Evolutionary conservation across 257 asterid species (phyloP), one percentile per base, ranked within the genome.

Genomic region (Solanum lycopersicoides): DNA sequence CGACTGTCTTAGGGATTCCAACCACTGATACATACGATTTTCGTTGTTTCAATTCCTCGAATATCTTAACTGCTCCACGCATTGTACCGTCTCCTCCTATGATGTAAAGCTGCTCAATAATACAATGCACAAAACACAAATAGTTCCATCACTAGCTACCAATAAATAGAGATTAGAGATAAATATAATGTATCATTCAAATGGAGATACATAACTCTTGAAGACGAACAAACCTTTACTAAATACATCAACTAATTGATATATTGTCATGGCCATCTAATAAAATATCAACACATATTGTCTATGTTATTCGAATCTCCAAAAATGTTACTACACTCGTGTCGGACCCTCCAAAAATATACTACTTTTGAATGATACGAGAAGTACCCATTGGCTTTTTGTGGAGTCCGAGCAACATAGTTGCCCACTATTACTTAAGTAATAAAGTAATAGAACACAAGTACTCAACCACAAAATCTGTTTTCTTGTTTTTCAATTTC

Each of bases 71-170:
- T 91, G 93, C 93, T 12, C 98, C 98, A 1, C 96, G 97, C 99
- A 95, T 93, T 4, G 98, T 91, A 82, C 98, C 99, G 34, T 94
- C 98, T 60, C 99, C 99, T 20, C 99, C 98, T 44, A 96, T 91
- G 47, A 96, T 93, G 91, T 92, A 96, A 21, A 95, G 76, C 97
- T 96, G 92, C 75, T 44, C 69, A 65, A 79, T 16, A 16, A 79
- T 2, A 45, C 14, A 72, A 79, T 2, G 7, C 25, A 79, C 65
- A 79, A 79, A 7, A 25, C 65, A 79, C 65, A 79, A 42, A 14
- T 14, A 44, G 6, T 28, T 16, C 10, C 41, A 44, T 45, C 41
- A 79, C 41, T 15, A 76, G 47, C 50, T 73, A 73, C 18, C 56
- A 12, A 41, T 39, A 41, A 23, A 12, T 76, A n/a, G 60, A 23